Evolutionary conservation across 176 grass and related monocot species (phyloP), one percentile per base, ranked within the genome.

Genomic region (Juncus effusus): DNA sequence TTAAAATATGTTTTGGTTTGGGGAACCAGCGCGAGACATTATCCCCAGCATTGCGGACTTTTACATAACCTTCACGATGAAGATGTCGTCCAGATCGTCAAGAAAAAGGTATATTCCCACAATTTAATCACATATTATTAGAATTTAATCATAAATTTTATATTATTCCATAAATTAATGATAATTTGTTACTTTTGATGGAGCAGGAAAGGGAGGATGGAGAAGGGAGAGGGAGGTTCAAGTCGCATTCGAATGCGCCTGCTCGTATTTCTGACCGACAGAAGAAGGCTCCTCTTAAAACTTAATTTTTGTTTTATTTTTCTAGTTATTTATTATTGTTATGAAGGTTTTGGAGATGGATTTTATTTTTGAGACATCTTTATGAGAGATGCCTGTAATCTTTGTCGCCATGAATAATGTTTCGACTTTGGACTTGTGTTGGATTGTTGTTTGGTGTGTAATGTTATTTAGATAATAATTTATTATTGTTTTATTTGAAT

Each of bases 1-100:
- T 77, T 99, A 67, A 99, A 99, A 45, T 99, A 93, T 67, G 94
- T 93, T 37, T 88, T 99, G 40, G 89, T 99, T 53, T 99, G 94
- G 85, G 94, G 94, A 86, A 59, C 3, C 56, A 93, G 94, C 8
- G 83, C 94, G 0, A 80, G 94, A 58, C 89, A 99, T 59, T 99
- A 90, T 61, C 85, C 85, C 7, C 89, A 99, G 16, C 94, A 93
- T 81, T 99, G 89, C 76, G 88, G 88, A 4, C 85, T 84, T 64
- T 50, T 64, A 40, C 89, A 99, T 47, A 54, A 39, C 75, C 85
- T 99, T 82, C 67, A 90, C 37, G 94, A 99, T 0, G 89, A 99
- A 79, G 94, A 99, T 71, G 94, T 93, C 3, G 89, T 99, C 54
- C 89, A 99, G 75, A 93, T 99, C 73, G 89, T 99, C 52, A 93